Evolutionary conservation across 2,329 filamentous ascomycete genomes (phyloP).

Genomic region (Fusarium brevicatenulatum): DNA sequence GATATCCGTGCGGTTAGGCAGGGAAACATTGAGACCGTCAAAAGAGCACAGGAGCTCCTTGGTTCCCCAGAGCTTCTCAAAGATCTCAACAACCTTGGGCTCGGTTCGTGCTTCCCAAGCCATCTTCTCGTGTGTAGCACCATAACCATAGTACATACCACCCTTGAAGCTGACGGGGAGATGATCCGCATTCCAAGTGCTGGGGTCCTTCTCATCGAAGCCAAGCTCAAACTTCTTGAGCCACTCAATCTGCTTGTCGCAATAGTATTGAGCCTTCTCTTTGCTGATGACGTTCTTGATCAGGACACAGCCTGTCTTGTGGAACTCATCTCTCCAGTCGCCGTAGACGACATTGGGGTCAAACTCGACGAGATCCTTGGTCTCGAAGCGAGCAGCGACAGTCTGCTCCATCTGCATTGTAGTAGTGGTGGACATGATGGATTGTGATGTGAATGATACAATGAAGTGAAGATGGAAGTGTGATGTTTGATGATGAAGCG

Average conservation of each 20-base stretch:
- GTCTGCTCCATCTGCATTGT: slow-evolving; percentile 31
- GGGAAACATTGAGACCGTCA: slow-evolving; percentile 50
- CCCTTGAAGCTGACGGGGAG: slow-evolving; percentile 51
- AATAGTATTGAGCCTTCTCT: slow-evolving; percentile 37
- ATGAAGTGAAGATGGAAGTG: not conserved
- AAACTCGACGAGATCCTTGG: slow-evolving; percentile 38
- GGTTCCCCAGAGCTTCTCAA: slow-evolving; percentile 58
- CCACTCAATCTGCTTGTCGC: slow-evolving; percentile 41
- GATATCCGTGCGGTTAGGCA: slow-evolving; percentile 53
- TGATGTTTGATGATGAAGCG: slow-evolving; percentile 23
- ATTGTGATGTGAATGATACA: not conserved
- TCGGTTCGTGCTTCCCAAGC: slow-evolving; percentile 60
- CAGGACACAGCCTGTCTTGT: slow-evolving; percentile 38
- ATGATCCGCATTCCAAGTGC: slow-evolving; percentile 35
- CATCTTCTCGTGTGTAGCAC: slow-evolving; percentile 59
- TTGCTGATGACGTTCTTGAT: slow-evolving; percentile 41
- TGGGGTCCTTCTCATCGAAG: slow-evolving; percentile 36
- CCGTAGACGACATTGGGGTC: slow-evolving; percentile 33
- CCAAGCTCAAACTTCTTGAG: slow-evolving; percentile 39
- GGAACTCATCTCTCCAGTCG: slow-evolving; percentile 39
- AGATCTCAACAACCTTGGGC: slow-evolving; percentile 57
- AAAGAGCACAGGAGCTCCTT: slow-evolving; percentile 61
- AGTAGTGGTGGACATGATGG: slow-evolving; percentile 23
- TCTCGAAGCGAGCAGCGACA: slow-evolving; percentile 36
- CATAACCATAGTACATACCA: slow-evolving; percentile 58